Base-by-base conservation (phyloP, 2,329 filamentous ascomycete species). In the Hymenoscyphus scutula region DNA sequence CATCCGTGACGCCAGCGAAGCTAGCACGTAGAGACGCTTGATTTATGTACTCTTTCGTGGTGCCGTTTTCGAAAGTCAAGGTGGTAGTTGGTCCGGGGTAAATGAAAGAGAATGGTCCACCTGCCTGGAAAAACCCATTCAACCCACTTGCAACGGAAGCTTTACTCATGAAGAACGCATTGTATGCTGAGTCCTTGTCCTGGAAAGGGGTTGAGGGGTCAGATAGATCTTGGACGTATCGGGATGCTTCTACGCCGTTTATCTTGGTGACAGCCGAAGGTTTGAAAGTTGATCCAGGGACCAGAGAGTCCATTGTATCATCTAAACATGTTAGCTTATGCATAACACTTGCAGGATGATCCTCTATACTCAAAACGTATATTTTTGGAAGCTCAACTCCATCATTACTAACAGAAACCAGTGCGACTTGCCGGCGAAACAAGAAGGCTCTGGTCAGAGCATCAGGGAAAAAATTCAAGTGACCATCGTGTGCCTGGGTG, bases 371-470 rank as follows among this genome's bases (percentile, higher is more conserved):
- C 23, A n/a, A 58, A 45, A 62, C 53, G 53, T 65, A 65, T 19
- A 86, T 75, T 62, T 84, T 78, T 0, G 86, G 86, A 8, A 84
- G 70, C 61, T 80, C 77, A n/a, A 77, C 71, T 7, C 85, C 85
- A 69, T 88, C 84, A 1, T 74, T 64, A 1, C 85, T 88, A 6
- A 87, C 79, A 0, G 85, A 87, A 0, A 87, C 82, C 1, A 89
- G 67, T 59, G 77, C 75, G 66, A 82, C 70, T 27, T 75, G 75
- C 7, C 81, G 77, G 15, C 76, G 78, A 65, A 70, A 86, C 60
- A 67, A 78, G 74, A 86, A 84, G 0, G 82, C 77, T 48, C 77
- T 79, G 27, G 66, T 59, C 5, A 60, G 51, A 41, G 51, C 30
- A 64, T 51, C 63, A 53, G 37, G 38, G 37, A 5, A 58, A 68